phyloP scores from a whole-genome alignment of 768 basidiomycete species.

The Termitomyces sp. region DNA sequence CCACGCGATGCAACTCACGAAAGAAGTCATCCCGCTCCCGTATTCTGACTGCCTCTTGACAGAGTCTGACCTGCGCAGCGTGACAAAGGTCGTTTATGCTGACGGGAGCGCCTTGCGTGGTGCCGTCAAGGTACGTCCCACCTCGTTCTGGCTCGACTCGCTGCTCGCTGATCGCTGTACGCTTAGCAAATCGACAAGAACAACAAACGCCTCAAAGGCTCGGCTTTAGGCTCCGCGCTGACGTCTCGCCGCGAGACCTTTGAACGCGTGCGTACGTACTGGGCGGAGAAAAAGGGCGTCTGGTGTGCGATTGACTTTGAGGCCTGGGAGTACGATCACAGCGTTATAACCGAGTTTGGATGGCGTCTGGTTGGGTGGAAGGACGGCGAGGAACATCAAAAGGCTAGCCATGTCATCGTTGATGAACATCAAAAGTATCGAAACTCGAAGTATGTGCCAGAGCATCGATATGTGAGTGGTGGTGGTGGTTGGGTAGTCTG shows the following conservation, averaged over 20 bases:
- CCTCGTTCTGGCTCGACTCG: neutral
- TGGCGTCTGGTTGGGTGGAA: slow-evolving; percentile 60
- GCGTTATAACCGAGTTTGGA: slow-evolving; percentile 77
- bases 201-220: slow-evolving; percentile 71
- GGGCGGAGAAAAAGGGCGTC: slow-evolving; percentile 55
- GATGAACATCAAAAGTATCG: slow-evolving; percentile 50
- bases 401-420: slow-evolving; percentile 58
- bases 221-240: slow-evolving; percentile 39
- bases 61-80: slow-evolving; percentile 46
- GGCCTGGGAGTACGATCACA: slow-evolving; percentile 76
- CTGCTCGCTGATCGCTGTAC: neutral
- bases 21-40: slow-evolving; percentile 62
- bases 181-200: slow-evolving; percentile 77
- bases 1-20: slow-evolving; percentile 64
- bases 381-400: slow-evolving; percentile 38
- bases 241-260: slow-evolving; percentile 56
- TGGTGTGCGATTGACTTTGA: slow-evolving; percentile 84
- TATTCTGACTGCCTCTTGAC: slow-evolving; percentile 74
- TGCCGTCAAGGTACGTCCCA: slow-evolving; percentile 51
- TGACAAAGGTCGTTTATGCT: slow-evolving; percentile 52
- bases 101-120: slow-evolving; percentile 49
- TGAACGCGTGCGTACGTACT: slow-evolving; percentile 61
- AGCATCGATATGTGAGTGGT: slow-evolving; percentile 49
- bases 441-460: slow-evolving; percentile 60
- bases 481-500: neutral